phyloP scores from a whole-genome alignment of 75 land plant species.

The Isoetes taiwanensis region DNA sequence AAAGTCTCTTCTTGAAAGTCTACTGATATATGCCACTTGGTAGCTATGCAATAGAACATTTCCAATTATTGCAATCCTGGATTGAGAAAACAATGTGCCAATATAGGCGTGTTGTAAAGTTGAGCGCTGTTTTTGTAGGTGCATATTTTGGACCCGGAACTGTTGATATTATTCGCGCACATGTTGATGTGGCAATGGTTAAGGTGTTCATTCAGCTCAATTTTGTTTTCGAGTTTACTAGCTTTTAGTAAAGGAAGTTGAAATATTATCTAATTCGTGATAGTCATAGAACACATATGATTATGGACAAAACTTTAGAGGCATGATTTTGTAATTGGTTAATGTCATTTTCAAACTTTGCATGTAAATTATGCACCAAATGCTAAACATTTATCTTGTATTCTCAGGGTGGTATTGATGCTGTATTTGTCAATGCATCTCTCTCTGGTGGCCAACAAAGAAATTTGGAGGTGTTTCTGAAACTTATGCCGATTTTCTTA shows the following conservation, averaged over 20 bases:
- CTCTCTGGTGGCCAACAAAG: constrained; percentile 85
- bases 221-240: background rate
- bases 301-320: constrained; percentile 2
- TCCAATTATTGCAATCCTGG: no score
- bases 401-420: constrained; percentile 52
- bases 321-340: background rate
- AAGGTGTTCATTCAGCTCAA: no score
- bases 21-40: no score
- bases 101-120: no score
- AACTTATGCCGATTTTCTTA: no score
- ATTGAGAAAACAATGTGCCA: no score
- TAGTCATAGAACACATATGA: background rate
- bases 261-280: background rate
- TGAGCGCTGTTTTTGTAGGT: no score
- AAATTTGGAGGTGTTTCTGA: constrained; percentile 91
- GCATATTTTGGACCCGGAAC: constrained; percentile 82
- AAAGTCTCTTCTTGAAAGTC: no score
- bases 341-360: constrained; percentile 1
- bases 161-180: constrained; percentile 51
- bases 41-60: no score
- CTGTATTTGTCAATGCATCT: constrained; percentile 81
- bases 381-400: background rate
- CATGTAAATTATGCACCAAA: background rate
- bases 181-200: constrained; percentile 37
- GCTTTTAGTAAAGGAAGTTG: background rate